Evolutionary conservation across 1,284 basidiomycete species (phyloP).

Genomic region (Hymenochaete sp.): DNA sequence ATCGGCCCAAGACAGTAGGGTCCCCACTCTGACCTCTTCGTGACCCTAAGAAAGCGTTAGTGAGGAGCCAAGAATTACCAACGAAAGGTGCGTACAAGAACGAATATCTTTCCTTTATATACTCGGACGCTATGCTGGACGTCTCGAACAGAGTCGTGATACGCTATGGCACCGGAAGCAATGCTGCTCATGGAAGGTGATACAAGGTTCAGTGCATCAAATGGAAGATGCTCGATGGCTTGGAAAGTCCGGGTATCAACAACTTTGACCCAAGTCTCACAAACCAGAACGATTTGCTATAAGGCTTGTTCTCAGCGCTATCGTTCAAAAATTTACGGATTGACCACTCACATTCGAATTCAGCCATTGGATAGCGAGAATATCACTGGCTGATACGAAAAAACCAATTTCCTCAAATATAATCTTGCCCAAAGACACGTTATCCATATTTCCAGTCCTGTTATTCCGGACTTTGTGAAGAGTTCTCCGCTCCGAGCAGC

Average conservation of each 20-base stretch:
- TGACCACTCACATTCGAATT: slow-evolving; percentile 61
- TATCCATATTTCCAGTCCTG: slow-evolving; percentile 50
- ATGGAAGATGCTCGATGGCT: slow-evolving; percentile 49
- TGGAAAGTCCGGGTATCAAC: slow-evolving; percentile 54
- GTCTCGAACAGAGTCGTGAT: slow-evolving; percentile 42
- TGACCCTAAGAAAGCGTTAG: slow-evolving; percentile 39
- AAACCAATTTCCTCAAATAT: slow-evolving; percentile 46
- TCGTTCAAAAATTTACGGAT: slow-evolving; percentile 10
- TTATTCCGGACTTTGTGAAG: slow-evolving; percentile 42
- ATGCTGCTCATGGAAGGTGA: slow-evolving; percentile 45
- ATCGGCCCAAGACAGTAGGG: slow-evolving; percentile 92
- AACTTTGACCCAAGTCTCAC: slow-evolving; percentile 52
- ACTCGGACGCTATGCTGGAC: slow-evolving; percentile 68
- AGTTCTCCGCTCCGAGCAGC: slow-evolving; percentile 53
- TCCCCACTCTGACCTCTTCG: slow-evolving; percentile 73
- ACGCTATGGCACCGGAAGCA: slow-evolving; percentile 37
- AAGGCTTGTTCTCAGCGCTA: slow-evolving; percentile 9
- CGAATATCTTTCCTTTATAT: slow-evolving; percentile 88
- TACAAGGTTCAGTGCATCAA: slow-evolving; percentile 47
- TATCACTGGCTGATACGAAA: slow-evolving; percentile 48
- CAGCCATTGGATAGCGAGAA: slow-evolving; percentile 66
- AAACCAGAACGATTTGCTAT: slow-evolving; percentile 60
- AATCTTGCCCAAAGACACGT: slow-evolving; percentile 56
- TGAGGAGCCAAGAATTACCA: not conserved
- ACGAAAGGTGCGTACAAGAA: slow-evolving; percentile 54